phyloP scores from a whole-genome alignment of 495 filamentous ascomycete genomes.

The Lasiosphaeria ovina region DNA sequence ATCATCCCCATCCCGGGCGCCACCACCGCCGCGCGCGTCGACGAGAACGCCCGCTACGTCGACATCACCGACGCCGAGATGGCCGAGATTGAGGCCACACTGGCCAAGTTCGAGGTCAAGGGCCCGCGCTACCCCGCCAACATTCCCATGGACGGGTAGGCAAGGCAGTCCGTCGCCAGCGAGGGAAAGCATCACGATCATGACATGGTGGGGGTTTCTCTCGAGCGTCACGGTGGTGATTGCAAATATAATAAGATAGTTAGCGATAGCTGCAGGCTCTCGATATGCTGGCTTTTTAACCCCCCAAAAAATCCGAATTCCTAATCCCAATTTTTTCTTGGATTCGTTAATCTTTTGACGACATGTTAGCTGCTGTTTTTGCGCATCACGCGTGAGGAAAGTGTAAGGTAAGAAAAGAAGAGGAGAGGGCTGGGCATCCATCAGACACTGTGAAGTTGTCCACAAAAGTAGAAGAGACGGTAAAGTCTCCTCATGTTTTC shows the following conservation, averaged over 20 bases:
- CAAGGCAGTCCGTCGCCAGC: not conserved
- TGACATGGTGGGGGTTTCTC: not conserved
- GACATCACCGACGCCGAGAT: slow-evolving; percentile 49
- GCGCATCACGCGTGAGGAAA: no score
- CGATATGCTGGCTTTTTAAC: no score
- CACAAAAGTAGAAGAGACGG: not conserved
- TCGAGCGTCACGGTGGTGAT: no score
- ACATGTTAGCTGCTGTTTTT: no score
- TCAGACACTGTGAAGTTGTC: slow-evolving; percentile 2
- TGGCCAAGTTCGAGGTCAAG: slow-evolving; percentile 41
- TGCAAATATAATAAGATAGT: no score
- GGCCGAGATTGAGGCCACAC: slow-evolving; percentile 47
- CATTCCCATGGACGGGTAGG: slow-evolving; percentile 34
- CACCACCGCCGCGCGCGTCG: slow-evolving; percentile 45
- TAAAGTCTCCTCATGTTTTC: slow-evolving; percentile 25
- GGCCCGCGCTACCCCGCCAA: slow-evolving; percentile 41
- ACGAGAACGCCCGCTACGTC: slow-evolving; percentile 50
- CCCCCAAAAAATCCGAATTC: no score
- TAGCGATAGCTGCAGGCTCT: no score
- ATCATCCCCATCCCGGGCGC: slow-evolving; percentile 87
- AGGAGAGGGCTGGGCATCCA: not conserved
- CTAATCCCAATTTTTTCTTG: no score
- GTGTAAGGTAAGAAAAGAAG: no score
- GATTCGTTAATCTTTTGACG: no score
- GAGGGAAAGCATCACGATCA: not conserved